Evolutionary conservation across 1,284 basidiomycete species (phyloP), one percentile per base, ranked within the genome.

Genomic region (Microstroma glucosiphilum): DNA sequence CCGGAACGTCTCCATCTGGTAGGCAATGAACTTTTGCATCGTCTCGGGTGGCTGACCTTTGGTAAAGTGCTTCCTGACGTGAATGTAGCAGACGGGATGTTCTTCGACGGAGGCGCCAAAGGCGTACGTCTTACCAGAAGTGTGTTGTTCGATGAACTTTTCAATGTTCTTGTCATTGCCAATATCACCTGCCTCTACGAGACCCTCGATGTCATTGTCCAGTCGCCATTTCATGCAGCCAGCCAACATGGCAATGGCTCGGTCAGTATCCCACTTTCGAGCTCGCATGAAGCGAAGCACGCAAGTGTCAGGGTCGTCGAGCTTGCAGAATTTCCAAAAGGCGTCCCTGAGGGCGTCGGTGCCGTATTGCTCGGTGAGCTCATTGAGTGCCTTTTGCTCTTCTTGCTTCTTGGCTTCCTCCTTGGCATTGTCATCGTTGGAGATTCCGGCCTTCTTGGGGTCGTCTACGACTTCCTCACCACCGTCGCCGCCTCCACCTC

Each of bases 231-330:
- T 79, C 57, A 77, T 61, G 61, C 74, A 71, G 2, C 64, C 63
- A 48, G 71, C 75, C 57, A 81, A 69, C 80, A 81, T 81, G 37
- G 80, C 79, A 54, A 80, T 71, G 15, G 78, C 80, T 11, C 80
- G 78, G 15, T 69, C 68, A 0, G 76, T 71, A 53, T 79, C 76
- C 80, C 80, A 81, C 68, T 80, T 71, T 48, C 80, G 72, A 1
- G 80, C 80, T 49, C 80, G 74, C 1, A 80, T 64, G 70, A 80
- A 81, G 25, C 80, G 74, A 26, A 80, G 71, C 61, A 77, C 67
- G 46, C 74, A 67, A 48, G 75, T 75, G 59, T 76, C 69, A 9
- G 76, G 68, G 66, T 73, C 63, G 64, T 77, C 73, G 60, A 70
- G 66, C 51, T 74, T 74, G 65, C 70, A 67, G 37, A 81, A 78